Percentiles rank a stretch among this genome's conserved stretches.
Conservation (phyloP, 768 basidiomycete genomes). For the Serendipita vermifera region DNA sequence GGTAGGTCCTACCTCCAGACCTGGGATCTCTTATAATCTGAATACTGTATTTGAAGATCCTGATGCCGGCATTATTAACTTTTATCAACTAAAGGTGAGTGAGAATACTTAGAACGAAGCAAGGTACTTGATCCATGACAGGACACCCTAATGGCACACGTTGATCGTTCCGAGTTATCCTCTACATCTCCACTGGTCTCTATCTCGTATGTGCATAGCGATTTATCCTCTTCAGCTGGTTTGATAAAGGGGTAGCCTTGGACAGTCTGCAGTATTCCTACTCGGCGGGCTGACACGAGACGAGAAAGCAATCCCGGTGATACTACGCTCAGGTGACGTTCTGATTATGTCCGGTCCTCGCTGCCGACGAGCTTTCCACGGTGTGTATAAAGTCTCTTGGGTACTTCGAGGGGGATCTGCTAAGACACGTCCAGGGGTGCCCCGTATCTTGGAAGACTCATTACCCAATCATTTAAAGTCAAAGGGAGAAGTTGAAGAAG, state of each 20-base stretch:
- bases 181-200: conserved; percentile 86
- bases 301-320: conserved; percentile 58
- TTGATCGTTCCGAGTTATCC: conserved; percentile 93
- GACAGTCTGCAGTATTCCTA: conserved; percentile 79
- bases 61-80: conserved; percentile 94
- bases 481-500: conserved; percentile 21
- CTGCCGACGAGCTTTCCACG: conserved; percentile 84
- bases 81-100: conserved; percentile 67
- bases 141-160: conserved; percentile 94
- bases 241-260: conserved; percentile 41
- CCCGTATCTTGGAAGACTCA: conserved; percentile 72
- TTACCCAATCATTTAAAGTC: conserved; percentile 46
- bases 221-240: neutral
- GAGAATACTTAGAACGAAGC: neutral
- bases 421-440: conserved; percentile 44
- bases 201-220: conserved; percentile 55
- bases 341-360: conserved; percentile 84
- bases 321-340: conserved; percentile 83
- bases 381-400: conserved; percentile 29
- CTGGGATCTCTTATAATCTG: neutral
- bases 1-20: conserved; percentile 32
- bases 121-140: conserved; percentile 18
- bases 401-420: neutral
- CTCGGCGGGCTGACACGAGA: conserved; percentile 77
- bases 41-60: conserved; percentile 42